Evolutionary conservation across 768 basidiomycete species (phyloP), one percentile per base, ranked within the genome.

Genomic region (Phylloporus sp.): DNA sequence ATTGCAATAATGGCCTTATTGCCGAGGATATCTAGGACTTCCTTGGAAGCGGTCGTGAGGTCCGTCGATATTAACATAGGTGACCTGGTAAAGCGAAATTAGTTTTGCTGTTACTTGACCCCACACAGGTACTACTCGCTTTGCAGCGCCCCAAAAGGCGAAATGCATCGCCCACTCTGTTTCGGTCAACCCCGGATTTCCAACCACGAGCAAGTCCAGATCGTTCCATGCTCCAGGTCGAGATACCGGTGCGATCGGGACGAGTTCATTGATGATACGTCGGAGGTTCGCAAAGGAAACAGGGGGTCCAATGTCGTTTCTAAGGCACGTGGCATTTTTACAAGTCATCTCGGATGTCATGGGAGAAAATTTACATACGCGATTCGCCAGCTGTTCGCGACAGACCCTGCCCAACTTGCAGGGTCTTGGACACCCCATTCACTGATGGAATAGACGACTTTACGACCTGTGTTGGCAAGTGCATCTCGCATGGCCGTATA

Each of bases 201-300:
- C 76, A 17, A 79, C 76, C 54, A 78, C 75, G 27, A 80, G 66
- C 65, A 79, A 60, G 55, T 79, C 78, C 18, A 79, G 63, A 56
- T 80, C 78, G 50, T 75, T 75, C 69, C 69, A 74, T 26, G 61
- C 67, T 17, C 74, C 77, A 1, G 66, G 73, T 28, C 69, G 67
- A 20, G 77, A 72, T 50, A 75, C 77, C 42, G 67, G 65, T 22
- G 76, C 73, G 21, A 78, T 69, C 5, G 76, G 78, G 5, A 77
- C 77, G 2, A 54, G 35, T 8, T 54, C 46, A 32, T 54, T 54
- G 22, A 54, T 32, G 39, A 54, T 52, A n/a, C 50, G 53, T 5
- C 35, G 35, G n/a, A 54, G 26, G 24, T n/a, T 48, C 22, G 31
- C 53, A 36, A 48, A 55, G 3, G 50, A 52, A 29, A 43, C 27